These are phyloP conservation scores for Hypoxylon sp. DNA, from an alignment of 2,329 filamentous ascomycete genomes.

Conservation along the genomic window DNA sequence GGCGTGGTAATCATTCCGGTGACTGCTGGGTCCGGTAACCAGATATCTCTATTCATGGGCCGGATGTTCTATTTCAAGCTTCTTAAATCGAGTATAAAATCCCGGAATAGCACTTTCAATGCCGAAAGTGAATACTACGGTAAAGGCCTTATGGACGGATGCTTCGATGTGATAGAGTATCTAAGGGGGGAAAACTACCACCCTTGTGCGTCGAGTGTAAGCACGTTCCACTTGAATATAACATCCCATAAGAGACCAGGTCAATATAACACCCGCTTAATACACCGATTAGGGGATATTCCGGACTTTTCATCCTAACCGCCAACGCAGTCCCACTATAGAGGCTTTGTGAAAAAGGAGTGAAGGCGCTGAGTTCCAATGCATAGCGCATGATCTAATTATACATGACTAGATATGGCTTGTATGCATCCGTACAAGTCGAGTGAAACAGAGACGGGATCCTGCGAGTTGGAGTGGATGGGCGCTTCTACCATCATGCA, in stretches of 20 bases:
- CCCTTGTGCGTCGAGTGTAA: constrained; percentile 7
- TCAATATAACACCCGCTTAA: constrained; percentile 15
- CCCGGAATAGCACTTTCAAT: constrained; percentile 3
- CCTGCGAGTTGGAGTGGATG: constrained; percentile 34
- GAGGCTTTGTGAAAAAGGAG: constrained; percentile 16
- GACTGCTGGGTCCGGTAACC: neutral
- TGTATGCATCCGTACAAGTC: constrained; percentile 24
- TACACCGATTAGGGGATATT: constrained; percentile 31
- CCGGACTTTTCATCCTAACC: constrained; percentile 35
- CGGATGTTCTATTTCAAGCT: neutral
- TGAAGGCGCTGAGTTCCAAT: constrained; percentile 29
- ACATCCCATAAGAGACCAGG: constrained; percentile 12
- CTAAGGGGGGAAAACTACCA: constrained; percentile 11
- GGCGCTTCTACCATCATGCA: constrained; percentile 43
- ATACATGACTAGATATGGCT: constrained; percentile 37
- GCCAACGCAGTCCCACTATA: constrained; percentile 27
- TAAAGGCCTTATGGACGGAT: constrained; percentile 18
- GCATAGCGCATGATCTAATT: constrained; percentile 44
- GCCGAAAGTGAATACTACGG: constrained; percentile 11
- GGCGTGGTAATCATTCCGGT: constrained; percentile 1
- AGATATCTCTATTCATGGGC: constrained; percentile 9
- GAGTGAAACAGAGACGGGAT: constrained; percentile 32
- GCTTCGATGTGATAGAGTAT: constrained; percentile 18
- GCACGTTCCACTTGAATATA: constrained; percentile 21
- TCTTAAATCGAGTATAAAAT: neutral